Base-by-base conservation (phyloP, 768 basidiomycete genomes). In the Amanita fuliginea region DNA sequence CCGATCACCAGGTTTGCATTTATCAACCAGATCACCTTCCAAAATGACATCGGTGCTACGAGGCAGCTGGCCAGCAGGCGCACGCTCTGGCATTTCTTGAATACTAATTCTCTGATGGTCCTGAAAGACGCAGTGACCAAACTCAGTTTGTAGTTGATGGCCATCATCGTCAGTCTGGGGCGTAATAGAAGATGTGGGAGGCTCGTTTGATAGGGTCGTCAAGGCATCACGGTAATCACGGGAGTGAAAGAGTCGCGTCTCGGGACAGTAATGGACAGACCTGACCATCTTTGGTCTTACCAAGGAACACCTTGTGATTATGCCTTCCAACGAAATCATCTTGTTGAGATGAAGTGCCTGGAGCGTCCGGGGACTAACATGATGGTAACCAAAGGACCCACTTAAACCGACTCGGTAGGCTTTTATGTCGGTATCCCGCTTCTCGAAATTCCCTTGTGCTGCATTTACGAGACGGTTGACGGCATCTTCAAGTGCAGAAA, bases 51-150 rank as follows among this genome's bases (percentile, higher is more conserved):
- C 96, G 32, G 92, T 93, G 59, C 93, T 94, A 42, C 96, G 77
- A 40, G 96, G 96, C 24, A 99, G 73, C 64, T 97, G 95, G 24
- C 96, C 96, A 39, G 96, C 88, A 21, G 96, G 96, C 11, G 96
- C 94, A 19, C 96, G 82, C 67, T 99, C 96, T 2, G 96, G 96
- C 95, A 99, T 98, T 62, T 99, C 96, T 69, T 99, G 96, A 54
- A 99, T 98, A 64, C 83, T 92, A 61, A 98, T 89, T 55, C 92
- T 82, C 66, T 99, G 96, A 65, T 98, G 91, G 67, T 99, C 96
- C 50, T 89, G 75, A 71, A 96, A 99, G 6, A 86, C 78, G 61
- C 86, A 90, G 54, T 84, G 72, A 4, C 96, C 96, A 61, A 81
- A 98, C 68, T 99, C 96, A 56, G 83, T 96, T 65, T 92, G 80